Conservation (phyloP, 257 asterid species). For the Solanum appendiculatum region DNA sequence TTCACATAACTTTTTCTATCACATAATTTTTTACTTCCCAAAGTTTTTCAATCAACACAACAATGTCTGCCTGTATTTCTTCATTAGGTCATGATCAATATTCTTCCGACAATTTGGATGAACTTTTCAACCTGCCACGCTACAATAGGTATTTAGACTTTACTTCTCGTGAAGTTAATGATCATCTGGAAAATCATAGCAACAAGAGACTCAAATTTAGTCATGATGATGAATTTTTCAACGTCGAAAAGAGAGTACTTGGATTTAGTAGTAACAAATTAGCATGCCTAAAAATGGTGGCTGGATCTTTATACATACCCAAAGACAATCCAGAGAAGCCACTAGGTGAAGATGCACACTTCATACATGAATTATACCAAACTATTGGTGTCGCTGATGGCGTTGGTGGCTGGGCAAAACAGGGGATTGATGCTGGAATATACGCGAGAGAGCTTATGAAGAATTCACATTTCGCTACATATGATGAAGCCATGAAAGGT, state of each 20-base stretch:
- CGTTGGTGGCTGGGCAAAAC: conserved; percentile 12
- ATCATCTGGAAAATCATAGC: neutral
- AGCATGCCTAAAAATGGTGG: neutral
- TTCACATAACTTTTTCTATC: neutral
- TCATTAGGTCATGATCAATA: neutral
- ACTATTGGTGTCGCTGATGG: conserved; percentile 21
- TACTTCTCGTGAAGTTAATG: neutral
- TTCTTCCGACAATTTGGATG: neutral
- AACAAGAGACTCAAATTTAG: neutral
- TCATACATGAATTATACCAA: neutral
- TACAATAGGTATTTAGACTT: neutral
- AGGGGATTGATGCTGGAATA: conserved; percentile 7
- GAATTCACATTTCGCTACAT: neutral
- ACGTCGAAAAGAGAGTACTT: neutral
- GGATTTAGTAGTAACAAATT: neutral
- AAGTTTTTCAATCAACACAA: neutral
- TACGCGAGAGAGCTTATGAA: conserved; percentile 14
- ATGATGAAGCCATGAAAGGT: neutral
- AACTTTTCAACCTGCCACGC: neutral
- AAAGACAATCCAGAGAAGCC: conserved; percentile 3
- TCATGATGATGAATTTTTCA: neutral
- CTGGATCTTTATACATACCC: conserved; percentile 3
- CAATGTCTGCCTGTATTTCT: neutral
- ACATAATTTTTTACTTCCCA: neutral
- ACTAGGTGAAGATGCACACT: conserved; percentile 22